Conservation (phyloP, 129 eudicot genomes). For the Saussurea involucrata region DNA sequence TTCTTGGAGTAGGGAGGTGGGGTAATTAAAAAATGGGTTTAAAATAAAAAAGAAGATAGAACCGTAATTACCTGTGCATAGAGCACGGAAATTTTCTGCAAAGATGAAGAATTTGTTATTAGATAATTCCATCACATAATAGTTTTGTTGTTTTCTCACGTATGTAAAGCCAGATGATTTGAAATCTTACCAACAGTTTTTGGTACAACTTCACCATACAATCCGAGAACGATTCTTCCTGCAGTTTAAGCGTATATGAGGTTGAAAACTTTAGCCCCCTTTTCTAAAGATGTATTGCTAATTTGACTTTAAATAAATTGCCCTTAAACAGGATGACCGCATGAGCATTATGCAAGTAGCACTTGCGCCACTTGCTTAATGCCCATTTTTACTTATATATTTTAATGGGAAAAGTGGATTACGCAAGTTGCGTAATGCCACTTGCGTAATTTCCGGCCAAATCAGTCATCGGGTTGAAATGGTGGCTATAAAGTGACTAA, state of each 20-base stretch:
- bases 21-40: neutral
- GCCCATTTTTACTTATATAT: no score
- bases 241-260: conserved; percentile 4
- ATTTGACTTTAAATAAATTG: no score
- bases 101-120: conserved; percentile 13
- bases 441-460: no score
- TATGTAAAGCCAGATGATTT: neutral
- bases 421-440: no score
- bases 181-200: conserved; percentile 66
- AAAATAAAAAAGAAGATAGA: conserved; percentile 2
- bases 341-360: no score
- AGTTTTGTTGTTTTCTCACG: neutral
- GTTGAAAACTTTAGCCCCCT: conserved; percentile 1
- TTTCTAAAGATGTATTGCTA: no score
- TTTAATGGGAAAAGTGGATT: no score
- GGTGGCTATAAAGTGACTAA: no score
- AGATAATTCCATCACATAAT: neutral
- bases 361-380: no score
- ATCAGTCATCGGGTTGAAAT: no score
- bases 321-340: no score
- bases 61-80: conserved; percentile 69
- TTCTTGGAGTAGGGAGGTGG: neutral
- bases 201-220: conserved; percentile 81
- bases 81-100: conserved; percentile 84
- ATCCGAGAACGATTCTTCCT: conserved; percentile 91